phyloP scores from a whole-genome alignment of 805 yeast genomes.

The Wickerhamiella azymoides region DNA sequence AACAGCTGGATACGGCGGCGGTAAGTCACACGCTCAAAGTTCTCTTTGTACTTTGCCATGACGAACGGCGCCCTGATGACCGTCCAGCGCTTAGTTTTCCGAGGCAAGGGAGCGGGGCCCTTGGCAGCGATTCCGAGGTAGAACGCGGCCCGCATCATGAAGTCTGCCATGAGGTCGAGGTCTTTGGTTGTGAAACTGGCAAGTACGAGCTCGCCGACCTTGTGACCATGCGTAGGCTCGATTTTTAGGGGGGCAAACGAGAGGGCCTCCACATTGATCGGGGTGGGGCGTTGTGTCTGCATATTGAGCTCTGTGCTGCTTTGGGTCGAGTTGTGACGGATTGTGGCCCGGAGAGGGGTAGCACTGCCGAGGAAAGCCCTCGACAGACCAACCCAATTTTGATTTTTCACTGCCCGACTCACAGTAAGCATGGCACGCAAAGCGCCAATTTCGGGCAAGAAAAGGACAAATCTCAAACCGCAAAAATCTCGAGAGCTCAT shows the following conservation, averaged over 20 bases:
- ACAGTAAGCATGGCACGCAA: slow-evolving; percentile 2
- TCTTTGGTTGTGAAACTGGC: slow-evolving; percentile 51
- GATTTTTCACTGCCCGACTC: not conserved
- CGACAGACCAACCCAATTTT: not conserved
- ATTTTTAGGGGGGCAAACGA: slow-evolving; percentile 68
- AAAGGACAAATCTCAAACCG: slow-evolving; percentile 47
- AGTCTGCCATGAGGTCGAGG: slow-evolving; percentile 65
- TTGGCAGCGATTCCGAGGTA: slow-evolving; percentile 78
- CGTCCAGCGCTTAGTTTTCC: slow-evolving; percentile 78
- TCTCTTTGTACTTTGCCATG: slow-evolving; percentile 87
- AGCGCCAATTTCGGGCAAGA: not conserved
- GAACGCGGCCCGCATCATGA: slow-evolving; percentile 79
- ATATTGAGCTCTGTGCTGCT: slow-evolving; percentile 2
- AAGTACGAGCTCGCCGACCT: slow-evolving; percentile 64
- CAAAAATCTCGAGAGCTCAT: slow-evolving; percentile 55
- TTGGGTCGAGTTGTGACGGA: not conserved
- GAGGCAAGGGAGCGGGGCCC: slow-evolving; percentile 54
- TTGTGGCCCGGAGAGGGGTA: not conserved
- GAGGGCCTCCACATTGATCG: slow-evolving; percentile 72
- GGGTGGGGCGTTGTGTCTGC: slow-evolving; percentile 38
- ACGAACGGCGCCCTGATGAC: slow-evolving; percentile 88
- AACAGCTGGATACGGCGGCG: slow-evolving; percentile 59
- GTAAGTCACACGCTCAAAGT: slow-evolving; percentile 78
- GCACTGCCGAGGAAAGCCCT: not conserved
- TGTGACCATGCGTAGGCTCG: slow-evolving; percentile 52